Conservation (phyloP, 2,329 filamentous ascomycete genomes). For the Dactylonectria macrodidyma region DNA sequence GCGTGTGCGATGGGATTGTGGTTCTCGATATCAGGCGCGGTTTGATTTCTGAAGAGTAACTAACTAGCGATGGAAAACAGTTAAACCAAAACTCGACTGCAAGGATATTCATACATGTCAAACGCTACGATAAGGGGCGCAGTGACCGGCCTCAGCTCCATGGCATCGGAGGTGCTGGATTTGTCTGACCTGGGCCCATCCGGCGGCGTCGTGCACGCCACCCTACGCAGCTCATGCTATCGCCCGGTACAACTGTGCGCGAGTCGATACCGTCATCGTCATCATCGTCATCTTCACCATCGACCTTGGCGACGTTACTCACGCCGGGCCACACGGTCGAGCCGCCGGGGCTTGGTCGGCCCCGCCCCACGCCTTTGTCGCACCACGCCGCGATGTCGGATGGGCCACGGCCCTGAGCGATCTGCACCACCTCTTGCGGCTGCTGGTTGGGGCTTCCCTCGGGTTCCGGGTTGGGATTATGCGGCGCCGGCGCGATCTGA, state of each 20-base stretch:
- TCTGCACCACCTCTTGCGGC: no score
- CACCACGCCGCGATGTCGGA: neutral
- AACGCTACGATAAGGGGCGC: neutral
- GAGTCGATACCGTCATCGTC: conserved; percentile 5
- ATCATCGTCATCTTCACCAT: neutral
- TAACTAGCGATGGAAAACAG: neutral
- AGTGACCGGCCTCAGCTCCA: neutral
- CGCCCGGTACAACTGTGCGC: neutral
- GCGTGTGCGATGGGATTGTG: neutral
- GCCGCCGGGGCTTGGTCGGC: neutral
- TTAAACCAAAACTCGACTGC: neutral
- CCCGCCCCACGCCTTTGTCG: neutral
- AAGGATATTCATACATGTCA: neutral
- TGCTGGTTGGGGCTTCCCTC: no score
- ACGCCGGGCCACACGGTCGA: neutral
- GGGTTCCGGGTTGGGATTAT: neutral
- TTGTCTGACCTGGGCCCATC: neutral
- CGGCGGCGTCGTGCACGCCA: neutral
- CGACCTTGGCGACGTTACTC: neutral
- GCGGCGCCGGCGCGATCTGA: neutral
- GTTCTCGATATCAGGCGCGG: no score
- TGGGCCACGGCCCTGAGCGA: neutral
- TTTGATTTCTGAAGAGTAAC: neutral
- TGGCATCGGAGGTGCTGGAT: neutral
- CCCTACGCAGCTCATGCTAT: conserved; percentile 4